Base-by-base conservation (phyloP, 2,329 filamentous ascomycete species). In the Monilinia laxa region DNA sequence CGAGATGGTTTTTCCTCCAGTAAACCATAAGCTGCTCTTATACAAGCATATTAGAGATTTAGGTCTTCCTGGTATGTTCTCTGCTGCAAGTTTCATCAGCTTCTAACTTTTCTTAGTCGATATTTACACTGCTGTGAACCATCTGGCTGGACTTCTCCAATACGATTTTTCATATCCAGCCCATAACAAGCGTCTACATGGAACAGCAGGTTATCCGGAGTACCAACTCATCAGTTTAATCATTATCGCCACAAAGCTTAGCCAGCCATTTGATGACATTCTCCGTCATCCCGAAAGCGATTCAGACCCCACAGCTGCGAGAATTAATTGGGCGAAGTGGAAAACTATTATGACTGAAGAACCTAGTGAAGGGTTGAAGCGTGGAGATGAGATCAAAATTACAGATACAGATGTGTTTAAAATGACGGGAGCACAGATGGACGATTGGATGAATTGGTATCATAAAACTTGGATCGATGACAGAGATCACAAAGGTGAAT, bases 361-460 rank as follows among this genome's bases (percentile, higher is more conserved):
- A 25, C 68, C 72, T 40, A 42, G 54, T 35, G 69, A 73, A 35
- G 73, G 73, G 0, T 74, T 78, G 16, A 75, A 77, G 68, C 69
- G 81, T 72, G 76, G 78, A 71, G 75, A 83, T 71, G 82, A 86
- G 74, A 77, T 86, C 12, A 75, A 80, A n/a, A 76, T 90, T 28
- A 84, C 81, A 7, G 87, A 90, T 65, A 78, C 80, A 4, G 84
- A 92, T 71, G 83, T 91, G 11, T 82, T 88, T 52, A 76, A 79
- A 1, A 88, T 93, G 85, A 81, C 79, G 3, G 78, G 81, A 6
- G 78, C 82, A 28, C 83, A 90, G 69, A 79, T 94, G 49, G 90
- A 93, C 73, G 84, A 90, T 68, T 94, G 93, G 73, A 82, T 96
- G 77, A 86, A 92, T 76, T 95, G 90, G 87, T 93, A 90, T 75